phyloP scores from a whole-genome alignment of 2,329 filamentous ascomycete genomes.

The Hypoxylon sp. region DNA sequence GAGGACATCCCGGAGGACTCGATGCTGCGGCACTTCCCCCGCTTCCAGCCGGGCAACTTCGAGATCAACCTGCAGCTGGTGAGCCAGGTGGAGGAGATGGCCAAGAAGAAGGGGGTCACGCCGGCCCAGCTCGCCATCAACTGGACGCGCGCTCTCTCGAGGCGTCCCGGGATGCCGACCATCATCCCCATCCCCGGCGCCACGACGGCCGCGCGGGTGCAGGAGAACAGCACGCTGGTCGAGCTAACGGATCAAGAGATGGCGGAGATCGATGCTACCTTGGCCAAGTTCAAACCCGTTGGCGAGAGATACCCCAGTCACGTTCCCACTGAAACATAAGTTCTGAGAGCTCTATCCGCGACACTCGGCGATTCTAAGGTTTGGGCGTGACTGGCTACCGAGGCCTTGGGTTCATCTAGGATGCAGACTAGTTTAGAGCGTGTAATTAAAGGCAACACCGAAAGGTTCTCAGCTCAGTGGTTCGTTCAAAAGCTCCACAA shows the following conservation, averaged over 20 bases:
- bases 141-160: conserved; percentile 68
- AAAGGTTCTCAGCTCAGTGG: background rate
- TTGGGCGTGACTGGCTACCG: background rate
- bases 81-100: conserved; percentile 67
- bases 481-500: background rate
- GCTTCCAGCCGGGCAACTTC: conserved; percentile 73
- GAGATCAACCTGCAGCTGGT: conserved; percentile 74
- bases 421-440: background rate
- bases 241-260: conserved; percentile 64
- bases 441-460: background rate
- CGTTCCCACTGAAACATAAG: conserved; percentile 8
- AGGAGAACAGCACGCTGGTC: conserved; percentile 69
- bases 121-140: conserved; percentile 74
- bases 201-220: conserved; percentile 65
- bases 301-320: conserved; percentile 13
- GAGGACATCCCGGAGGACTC: conserved; percentile 61
- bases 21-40: conserved; percentile 63
- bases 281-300: conserved; percentile 47
- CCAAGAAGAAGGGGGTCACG: conserved; percentile 70
- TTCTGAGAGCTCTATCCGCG: background rate
- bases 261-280: conserved; percentile 62
- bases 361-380: background rate
- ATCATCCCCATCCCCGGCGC: conserved; percentile 77
- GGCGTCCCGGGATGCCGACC: conserved; percentile 60
- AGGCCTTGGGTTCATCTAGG: background rate